Evolutionary conservation across 179 eudicot genomes (phyloP).

Genomic region (Patellifolia procumbens): DNA sequence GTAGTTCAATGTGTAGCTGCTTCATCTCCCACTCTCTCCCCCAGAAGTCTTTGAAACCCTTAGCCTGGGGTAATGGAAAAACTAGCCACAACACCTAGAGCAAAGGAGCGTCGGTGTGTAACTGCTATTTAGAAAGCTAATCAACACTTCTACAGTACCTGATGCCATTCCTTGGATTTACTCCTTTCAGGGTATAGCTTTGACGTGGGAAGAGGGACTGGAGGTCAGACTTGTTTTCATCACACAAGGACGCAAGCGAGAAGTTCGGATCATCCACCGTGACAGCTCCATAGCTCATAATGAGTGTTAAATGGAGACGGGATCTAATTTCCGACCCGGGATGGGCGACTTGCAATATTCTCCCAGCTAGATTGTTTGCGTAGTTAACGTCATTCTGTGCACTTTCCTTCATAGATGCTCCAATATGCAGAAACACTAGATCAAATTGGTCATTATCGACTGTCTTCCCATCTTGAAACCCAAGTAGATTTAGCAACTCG

Average conservation of each 20-base stretch:
- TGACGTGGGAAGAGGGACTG: constrained; percentile 63
- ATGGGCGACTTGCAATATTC: constrained; percentile 45
- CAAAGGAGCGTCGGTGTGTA: not conserved
- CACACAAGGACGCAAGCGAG: constrained; percentile 36
- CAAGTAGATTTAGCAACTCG: constrained; percentile 70
- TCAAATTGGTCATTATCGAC: constrained; percentile 60
- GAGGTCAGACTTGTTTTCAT: constrained; percentile 38
- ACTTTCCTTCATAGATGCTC: constrained; percentile 34
- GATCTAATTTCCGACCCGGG: constrained; percentile 56
- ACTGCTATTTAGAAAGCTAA: not conserved
- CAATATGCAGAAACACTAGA: constrained; percentile 73
- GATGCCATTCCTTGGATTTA: constrained; percentile 51
- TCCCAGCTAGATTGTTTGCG: constrained; percentile 63
- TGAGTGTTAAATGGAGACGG: constrained; percentile 67
- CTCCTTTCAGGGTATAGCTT: constrained; percentile 74
- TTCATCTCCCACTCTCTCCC: not conserved
- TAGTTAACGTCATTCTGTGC: constrained; percentile 39
- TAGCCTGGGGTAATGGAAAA: not conserved
- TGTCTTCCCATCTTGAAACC: constrained; percentile 69
- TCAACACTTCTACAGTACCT: constrained; percentile 48
- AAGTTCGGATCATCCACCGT: constrained; percentile 36
- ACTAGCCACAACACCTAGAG: not conserved
- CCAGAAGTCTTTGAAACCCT: not conserved
- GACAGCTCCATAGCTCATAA: constrained; percentile 66
- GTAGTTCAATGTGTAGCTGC: not conserved